These are phyloP conservation scores for Calonectria honghensis DNA, from an alignment of 2,329 filamentous ascomycete genomes.

Conservation along the genomic window DNA sequence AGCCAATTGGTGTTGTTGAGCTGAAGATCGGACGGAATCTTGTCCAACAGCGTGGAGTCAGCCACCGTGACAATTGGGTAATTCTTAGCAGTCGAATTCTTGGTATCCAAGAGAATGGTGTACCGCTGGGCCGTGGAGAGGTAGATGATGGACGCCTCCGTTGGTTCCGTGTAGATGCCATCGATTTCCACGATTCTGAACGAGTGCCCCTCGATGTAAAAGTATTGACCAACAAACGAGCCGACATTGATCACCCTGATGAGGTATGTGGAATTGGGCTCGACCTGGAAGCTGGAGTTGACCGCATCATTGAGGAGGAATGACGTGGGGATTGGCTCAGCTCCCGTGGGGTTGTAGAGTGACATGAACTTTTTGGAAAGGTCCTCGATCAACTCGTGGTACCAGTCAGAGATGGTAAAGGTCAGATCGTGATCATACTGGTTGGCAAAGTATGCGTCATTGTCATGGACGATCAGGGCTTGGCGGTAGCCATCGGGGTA, in stretches of 20 bases:
- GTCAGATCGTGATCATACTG: constrained; percentile 78
- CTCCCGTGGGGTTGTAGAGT: constrained; percentile 73
- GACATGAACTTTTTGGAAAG: constrained; percentile 69
- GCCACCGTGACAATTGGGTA: constrained; percentile 73
- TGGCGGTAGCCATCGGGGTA: constrained; percentile 82
- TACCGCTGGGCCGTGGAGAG: constrained; percentile 80
- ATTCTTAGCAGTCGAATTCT: constrained; percentile 76
- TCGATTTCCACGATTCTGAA: constrained; percentile 84
- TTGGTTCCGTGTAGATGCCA: constrained; percentile 79
- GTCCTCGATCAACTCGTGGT: constrained; percentile 74
- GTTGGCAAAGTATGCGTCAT: constrained; percentile 71
- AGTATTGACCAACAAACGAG: constrained; percentile 80
- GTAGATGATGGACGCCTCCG: constrained; percentile 78
- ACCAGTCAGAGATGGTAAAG: constrained; percentile 82
- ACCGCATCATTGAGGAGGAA: constrained; percentile 83
- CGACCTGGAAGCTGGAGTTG: constrained; percentile 74
- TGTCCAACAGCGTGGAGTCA: constrained; percentile 78
- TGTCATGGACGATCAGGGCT: constrained; percentile 79
- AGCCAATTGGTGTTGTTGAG: constrained; percentile 80
- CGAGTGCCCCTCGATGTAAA: constrained; percentile 80
- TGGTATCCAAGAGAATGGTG: constrained; percentile 78
- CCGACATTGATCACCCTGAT: constrained; percentile 84
- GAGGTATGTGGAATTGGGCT: constrained; percentile 82
- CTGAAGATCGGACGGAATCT: constrained; percentile 79
- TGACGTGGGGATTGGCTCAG: constrained; percentile 80